These are phyloP conservation scores for Pyricularia sp. DNA, from an alignment of 2,329 filamentous ascomycete species.

Conservation along the genomic window DNA sequence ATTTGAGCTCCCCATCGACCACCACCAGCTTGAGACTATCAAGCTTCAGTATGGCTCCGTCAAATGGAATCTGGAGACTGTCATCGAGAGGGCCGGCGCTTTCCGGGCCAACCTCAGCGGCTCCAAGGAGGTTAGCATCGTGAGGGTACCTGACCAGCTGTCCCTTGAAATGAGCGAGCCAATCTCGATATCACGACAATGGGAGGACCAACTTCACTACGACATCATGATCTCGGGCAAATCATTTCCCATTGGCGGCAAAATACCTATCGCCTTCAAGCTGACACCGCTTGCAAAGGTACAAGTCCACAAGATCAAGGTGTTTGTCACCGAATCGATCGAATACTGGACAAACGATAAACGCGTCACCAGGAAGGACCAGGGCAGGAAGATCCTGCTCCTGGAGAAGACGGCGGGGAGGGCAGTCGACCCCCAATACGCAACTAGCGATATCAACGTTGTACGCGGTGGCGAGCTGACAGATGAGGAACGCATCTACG, in stretches of 20 bases:
- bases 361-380: conserved; percentile 75
- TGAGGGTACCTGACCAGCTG: conserved; percentile 77
- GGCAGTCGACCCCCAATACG: conserved; percentile 62
- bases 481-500: conserved; percentile 34
- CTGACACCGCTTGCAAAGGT: conserved; percentile 88
- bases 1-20: conserved; percentile 85
- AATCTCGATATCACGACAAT: conserved; percentile 85
- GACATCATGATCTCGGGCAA: conserved; percentile 95
- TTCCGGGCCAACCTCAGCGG: conserved; percentile 85
- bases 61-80: conserved; percentile 79
- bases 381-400: conserved; percentile 72
- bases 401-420: conserved; percentile 84
- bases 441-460: conserved; percentile 66
- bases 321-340: conserved; percentile 81
- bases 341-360: conserved; percentile 87
- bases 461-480: conserved; percentile 71
- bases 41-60: conserved; percentile 80
- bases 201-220: conserved; percentile 93
- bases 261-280: conserved; percentile 90
- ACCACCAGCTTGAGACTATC: conserved; percentile 80
- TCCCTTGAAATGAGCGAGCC: conserved; percentile 87
- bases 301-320: conserved; percentile 85
- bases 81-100: conserved; percentile 75
- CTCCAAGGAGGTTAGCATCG: conserved; percentile 70
- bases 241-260: conserved; percentile 80